Evolutionary conservation across 495 filamentous ascomycete genomes (phyloP), one percentile per base, ranked within the genome.

Genomic region (Tricharina praecox): DNA sequence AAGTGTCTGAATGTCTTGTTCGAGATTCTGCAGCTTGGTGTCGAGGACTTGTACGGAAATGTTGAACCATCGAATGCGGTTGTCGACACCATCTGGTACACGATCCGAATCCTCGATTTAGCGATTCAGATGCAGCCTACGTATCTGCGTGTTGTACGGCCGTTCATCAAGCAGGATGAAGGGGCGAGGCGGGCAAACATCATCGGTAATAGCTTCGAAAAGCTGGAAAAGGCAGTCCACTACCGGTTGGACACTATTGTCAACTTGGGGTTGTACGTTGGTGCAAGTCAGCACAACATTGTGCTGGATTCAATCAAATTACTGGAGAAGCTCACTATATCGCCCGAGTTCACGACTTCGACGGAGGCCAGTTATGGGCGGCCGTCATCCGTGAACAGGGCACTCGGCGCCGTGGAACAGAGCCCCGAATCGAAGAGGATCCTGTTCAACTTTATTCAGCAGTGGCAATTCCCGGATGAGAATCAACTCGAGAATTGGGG

Each of bases 211-310:
- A 48, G 50, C 2, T 78, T 88, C 45, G 68, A 77, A 11, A 85
- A 81, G 1, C 86, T 96, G 59, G 92, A 99, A 62, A 92, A 96
- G 53, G 88, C 82, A 20, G 69, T 99, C 32, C 69, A 93, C 45
- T 82, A 78, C 53, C 79, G 86, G 53, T 64, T 96, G 28, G 61
- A 70, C 13, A 65, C 93, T 34, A 68, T 95, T 33, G 77, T 81
- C 4, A 75, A 81, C 48, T 65, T 96, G 23, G 86, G 84, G 20
- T 70, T 81, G 2, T 96, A 87, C 59, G 83, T 83, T 54, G 81
- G 82, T 32, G 75, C 84, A 30, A 78, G 81, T 0, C 79, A 93
- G 49, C 68, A 78, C 41, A 71, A 78, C 16, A 71, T 96, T 33
- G 81, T 81, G 1, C 63, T 88, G 45, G 75, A 71, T 5, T 84